These are phyloP conservation scores for Moricandia arvensis DNA, from an alignment of 345 rosid species.

Conservation along the genomic window DNA sequence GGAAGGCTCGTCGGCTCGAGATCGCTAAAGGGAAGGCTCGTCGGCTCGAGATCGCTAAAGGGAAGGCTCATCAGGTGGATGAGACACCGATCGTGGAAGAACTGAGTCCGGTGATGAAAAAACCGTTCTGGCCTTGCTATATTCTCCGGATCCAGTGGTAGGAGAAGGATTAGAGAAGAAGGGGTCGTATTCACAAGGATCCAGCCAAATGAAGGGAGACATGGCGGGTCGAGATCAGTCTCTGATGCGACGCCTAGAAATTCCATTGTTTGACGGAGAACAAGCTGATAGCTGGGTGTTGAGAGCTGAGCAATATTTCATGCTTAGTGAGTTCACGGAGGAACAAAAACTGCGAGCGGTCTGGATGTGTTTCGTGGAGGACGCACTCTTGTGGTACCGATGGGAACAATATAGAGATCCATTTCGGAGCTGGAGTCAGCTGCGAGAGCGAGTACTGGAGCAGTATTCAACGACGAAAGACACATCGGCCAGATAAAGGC, in stretches of 20 bases:
- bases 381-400: neutral
- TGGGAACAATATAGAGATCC: neutral
- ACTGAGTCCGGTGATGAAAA: neutral
- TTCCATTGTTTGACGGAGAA: neutral
- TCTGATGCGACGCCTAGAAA: no score
- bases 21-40: neutral
- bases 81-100: neutral
- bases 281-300: neutral
- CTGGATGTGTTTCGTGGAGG: neutral
- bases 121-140: neutral
- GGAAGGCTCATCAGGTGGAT: neutral
- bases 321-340: neutral
- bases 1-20: neutral
- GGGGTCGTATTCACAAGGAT: neutral
- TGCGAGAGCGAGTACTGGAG: neutral
- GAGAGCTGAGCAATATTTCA: neutral
- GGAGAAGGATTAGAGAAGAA: neutral
- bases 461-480: neutral
- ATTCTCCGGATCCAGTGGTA: fast-evolving
- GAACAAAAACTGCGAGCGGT: neutral
- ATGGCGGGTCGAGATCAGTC: no score
- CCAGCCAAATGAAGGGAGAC: neutral
- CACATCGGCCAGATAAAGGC: neutral
- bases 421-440: neutral
- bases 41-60: neutral